Base-by-base conservation (phyloP, 2,329 filamentous ascomycete species). In the Pseudocercospora crystallina region DNA sequence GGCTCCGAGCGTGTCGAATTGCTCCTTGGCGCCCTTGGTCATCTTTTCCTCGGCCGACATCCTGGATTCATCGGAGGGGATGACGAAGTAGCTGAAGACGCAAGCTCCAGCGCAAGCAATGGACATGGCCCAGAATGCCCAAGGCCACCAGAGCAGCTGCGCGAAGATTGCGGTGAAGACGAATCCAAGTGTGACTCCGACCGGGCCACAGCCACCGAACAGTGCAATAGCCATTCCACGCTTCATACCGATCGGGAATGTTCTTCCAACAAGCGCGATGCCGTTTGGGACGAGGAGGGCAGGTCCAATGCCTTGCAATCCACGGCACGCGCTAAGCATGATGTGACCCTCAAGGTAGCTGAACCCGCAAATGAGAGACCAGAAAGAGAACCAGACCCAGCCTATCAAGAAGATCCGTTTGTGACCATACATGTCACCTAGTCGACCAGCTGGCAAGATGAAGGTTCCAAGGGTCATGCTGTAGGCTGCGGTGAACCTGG, bases 381-480 rank as follows among this genome's bases (percentile, higher is more conserved):
- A 73, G 10, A 71, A 45, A 5, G 63, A 67, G 26, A 71, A 65
- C 62, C 68, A 73, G 14, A 61, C 59, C 47, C 66, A 73, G 5
- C 71, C 72, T 40, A 72, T 61, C 12, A 66, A 57, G 42, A 71
- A 68, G 34, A 74, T 57, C 8, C 63, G 61, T 54, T 70, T 70
- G 62, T 75, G 67, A 17, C 72, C 72, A 39, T 71, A 64, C 29
- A 72, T 69, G 47, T 75, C 73, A 13, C 73, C 73, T 2, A 73
- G 57, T 26, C 71, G 65, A 8, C 73, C 73, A 10, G 69, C 67
- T 12, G 72, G 69, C 26, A 75, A 64, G 49, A 75, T 74, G 57
- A 74, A 73, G 7, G 71, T 73, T 12, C 73, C 72, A 8, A 73
- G 42, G 0, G 71, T 73, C 44, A 74, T 60, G 43, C 61, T 64